Conservation (phyloP, 1,284 basidiomycete genomes). For the Puccinia brachypodii region DNA sequence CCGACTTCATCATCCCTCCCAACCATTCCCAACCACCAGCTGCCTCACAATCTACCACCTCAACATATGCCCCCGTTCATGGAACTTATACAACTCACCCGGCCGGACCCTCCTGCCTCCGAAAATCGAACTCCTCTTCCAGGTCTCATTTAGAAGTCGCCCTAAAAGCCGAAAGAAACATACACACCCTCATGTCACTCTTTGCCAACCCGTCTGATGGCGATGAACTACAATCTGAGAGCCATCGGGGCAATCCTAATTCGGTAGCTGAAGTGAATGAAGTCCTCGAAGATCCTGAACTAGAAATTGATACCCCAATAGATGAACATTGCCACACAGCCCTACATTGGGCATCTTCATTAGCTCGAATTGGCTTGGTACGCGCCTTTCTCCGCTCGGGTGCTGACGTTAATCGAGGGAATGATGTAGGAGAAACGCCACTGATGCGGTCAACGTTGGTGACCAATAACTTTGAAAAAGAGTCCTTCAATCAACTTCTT, state of each 20-base stretch:
- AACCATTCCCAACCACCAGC: background rate
- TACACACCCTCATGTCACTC: constrained; percentile 30
- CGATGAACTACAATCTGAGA: background rate
- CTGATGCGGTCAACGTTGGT: constrained; percentile 88
- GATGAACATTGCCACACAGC: constrained; percentile 95
- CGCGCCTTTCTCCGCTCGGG: constrained; percentile 66
- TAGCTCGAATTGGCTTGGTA: constrained; percentile 70
- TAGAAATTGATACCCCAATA: constrained; percentile 76
- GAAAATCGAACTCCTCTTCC: constrained; percentile 19
- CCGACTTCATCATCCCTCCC: background rate
- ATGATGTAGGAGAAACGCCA: constrained; percentile 90
- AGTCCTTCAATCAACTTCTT: constrained; percentile 70
- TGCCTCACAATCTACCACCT: constrained; percentile 10
- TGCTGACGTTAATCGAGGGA: constrained; percentile 83
- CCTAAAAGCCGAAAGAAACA: constrained; percentile 22
- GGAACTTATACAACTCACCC: background rate
- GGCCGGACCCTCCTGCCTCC: constrained; percentile 4
- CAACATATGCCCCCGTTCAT: background rate
- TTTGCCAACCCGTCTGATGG: constrained; percentile 18
- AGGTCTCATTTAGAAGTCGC: constrained; percentile 33
- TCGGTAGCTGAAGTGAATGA: constrained; percentile 11
- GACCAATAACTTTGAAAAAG: constrained; percentile 77
- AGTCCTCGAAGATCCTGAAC: constrained; percentile 50
- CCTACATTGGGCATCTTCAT: constrained; percentile 86
- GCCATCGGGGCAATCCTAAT: background rate